Percentiles rank a stretch among this genome's conserved stretches.
Conservation (phyloP, 2,329 filamentous ascomycete genomes). For the Ceratocystis diversiconidia region DNA sequence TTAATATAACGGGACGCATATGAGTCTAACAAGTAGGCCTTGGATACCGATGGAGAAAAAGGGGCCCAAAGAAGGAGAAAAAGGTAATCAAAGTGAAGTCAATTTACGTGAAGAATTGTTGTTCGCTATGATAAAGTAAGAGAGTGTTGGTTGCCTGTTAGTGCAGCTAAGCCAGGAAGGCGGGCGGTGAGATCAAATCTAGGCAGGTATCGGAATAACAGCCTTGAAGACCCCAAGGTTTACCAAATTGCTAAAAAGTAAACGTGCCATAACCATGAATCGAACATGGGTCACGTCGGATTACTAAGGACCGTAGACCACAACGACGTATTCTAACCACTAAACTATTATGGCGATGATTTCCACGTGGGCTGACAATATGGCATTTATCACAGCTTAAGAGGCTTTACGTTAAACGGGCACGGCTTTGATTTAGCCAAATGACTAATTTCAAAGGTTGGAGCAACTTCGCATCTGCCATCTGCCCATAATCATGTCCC, state of each 20-base stretch:
- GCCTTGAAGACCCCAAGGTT: too few species aligned
- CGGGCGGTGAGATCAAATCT: too few species aligned
- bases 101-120: too few species aligned
- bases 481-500: neutral
- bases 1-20: too few species aligned
- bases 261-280: constrained; percentile 18
- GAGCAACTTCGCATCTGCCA: neutral
- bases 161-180: too few species aligned
- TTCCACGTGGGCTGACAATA: neutral
- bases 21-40: too few species aligned
- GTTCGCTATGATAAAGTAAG: too few species aligned
- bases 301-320: constrained; percentile 2
- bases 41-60: too few species aligned
- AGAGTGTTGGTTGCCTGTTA: too few species aligned
- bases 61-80: too few species aligned
- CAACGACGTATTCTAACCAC: constrained; percentile 18
- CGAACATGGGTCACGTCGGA: constrained; percentile 18
- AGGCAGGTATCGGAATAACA: too few species aligned
- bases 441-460: neutral
- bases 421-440: neutral
- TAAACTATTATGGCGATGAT: constrained; percentile 17
- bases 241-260: neutral
- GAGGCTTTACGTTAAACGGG: fast-evolving
- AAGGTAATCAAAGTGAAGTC: too few species aligned
- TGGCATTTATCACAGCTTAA: neutral